Conservation (phyloP, 2,329 filamentous ascomycete species). For the Penicillium sp. region DNA sequence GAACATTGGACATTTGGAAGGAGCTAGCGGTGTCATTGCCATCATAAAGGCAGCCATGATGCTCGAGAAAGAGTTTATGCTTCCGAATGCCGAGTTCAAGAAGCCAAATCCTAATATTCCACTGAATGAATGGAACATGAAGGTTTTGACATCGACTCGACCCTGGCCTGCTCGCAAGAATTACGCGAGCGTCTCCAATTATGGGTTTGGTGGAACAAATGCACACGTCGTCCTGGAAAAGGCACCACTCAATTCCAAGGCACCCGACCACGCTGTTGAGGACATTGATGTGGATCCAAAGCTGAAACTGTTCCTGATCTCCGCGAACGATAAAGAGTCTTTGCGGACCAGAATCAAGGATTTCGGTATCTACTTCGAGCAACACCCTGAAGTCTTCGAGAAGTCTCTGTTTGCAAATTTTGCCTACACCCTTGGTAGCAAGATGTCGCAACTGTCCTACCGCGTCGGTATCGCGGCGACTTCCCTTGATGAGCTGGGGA, state of each 20-base stretch:
- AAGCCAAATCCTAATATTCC: conserved; percentile 32
- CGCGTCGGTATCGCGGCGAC: conserved; percentile 24
- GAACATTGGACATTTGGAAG: conserved; percentile 39
- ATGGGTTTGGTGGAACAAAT: conserved; percentile 33
- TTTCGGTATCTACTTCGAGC: conserved; percentile 28
- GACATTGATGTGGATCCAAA: conserved; percentile 19
- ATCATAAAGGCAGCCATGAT: conserved; percentile 34
- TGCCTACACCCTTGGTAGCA: conserved; percentile 28
- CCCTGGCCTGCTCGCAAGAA: conserved; percentile 31
- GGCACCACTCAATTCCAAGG: conserved; percentile 10
- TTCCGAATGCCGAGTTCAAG: conserved; percentile 29
- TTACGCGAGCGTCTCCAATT: conserved; percentile 29
- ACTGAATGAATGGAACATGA: conserved; percentile 26
- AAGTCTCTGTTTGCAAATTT: conserved; percentile 26
- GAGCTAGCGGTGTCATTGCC: conserved; percentile 29
- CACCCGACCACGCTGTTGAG: conserved; percentile 7
- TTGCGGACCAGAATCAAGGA: conserved; percentile 24
- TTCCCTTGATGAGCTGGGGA: conserved; percentile 23
- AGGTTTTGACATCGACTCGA: conserved; percentile 18
- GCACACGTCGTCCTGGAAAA: conserved; percentile 28
- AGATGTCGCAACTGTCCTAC: conserved; percentile 28
- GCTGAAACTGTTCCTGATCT: conserved; percentile 25
- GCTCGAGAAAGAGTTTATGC: conserved; percentile 26
- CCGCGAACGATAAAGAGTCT: conserved; percentile 29
- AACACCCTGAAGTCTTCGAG: conserved; percentile 25